These are phyloP conservation scores for Hypoxylon fuscum DNA, from an alignment of 495 filamentous ascomycete genomes.

Conservation along the genomic window DNA sequence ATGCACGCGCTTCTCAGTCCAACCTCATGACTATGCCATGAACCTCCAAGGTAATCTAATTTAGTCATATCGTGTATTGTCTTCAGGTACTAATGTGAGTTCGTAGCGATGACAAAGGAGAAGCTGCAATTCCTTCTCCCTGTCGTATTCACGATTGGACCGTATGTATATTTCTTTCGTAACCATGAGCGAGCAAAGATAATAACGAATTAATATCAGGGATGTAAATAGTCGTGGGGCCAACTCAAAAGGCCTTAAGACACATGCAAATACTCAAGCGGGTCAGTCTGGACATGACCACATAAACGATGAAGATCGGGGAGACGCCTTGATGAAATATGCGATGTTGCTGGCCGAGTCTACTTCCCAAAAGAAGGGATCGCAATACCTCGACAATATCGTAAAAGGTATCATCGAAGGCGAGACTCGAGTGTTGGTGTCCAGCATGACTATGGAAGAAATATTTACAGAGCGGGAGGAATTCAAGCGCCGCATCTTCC, in stretches of 20 bases:
- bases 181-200: not conserved
- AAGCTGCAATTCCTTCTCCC: conserved; percentile 82
- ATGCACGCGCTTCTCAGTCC: conserved; percentile 64
- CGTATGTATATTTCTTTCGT: conserved; percentile 41
- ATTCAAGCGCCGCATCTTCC: conserved; percentile 80
- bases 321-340: conserved; percentile 74
- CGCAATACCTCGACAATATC: conserved; percentile 79
- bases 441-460: conserved; percentile 86
- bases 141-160: conserved; percentile 86
- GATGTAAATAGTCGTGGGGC: conserved; percentile 65
- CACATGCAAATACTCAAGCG: not conserved
- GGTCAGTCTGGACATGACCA: conserved; percentile 15
- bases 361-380: conserved; percentile 55
- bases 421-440: conserved; percentile 80
- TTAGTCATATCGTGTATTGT: not conserved
- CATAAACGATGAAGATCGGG: conserved; percentile 52
- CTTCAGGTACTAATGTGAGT: conserved; percentile 1
- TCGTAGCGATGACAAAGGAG: conserved; percentile 78
- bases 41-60: conserved; percentile 62
- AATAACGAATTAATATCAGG: conserved; percentile 17
- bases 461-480: conserved; percentile 82
- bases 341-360: conserved; percentile 76
- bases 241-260: conserved; percentile 40
- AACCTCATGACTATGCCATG: conserved; percentile 80
- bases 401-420: conserved; percentile 91